Base-by-base conservation (phyloP, 1,139 yeast genomes). In the Debaryomycetaceae sp. region DNA sequence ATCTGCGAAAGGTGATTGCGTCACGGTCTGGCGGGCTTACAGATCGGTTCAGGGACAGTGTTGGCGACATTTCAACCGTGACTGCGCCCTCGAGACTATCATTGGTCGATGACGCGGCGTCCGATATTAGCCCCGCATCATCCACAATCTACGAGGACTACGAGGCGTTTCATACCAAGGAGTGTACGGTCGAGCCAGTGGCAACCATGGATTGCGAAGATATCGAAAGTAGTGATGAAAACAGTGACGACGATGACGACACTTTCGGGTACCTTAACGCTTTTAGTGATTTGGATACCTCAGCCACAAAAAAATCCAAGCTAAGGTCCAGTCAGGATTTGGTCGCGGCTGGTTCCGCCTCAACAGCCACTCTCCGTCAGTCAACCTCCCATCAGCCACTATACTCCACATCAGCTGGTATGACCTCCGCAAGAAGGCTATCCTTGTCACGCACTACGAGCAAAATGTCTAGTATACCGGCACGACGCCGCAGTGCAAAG, bases 231-330 rank as follows among this genome's bases (percentile, higher is more conserved):
- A 26, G 12, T 7, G 16, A 21, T 8, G 34, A 39, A 17, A 36
- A 34, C n/a, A 40, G 31, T 10, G 44, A 41, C 9, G 40, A 35
- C 2, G 46, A 39, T 4, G 50, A 45, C 28, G 45, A 42, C 16
- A 34, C 40, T 3, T 45, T 31, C 28, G 40, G 34, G 15, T 34
- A 39, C 22, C 32, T 47, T 27, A 42, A 45, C 30, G 27, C 48
- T 4, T 46, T 46, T 26, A 41, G 32, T n/a, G 34, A 34, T 11
- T 27, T 18, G n/a, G 10, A 18, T 12, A n/a, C 5, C 27, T 20
- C 32, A 34, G 16, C 16, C 35, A 9, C 33, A 29, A 8, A 25
- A 17, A 27, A 28, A 17, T 9, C 11, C 16, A 10, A 21, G 7
- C 13, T 11, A 12, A 8, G 15, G 22, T 12, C 5, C 4, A 9